Percentiles rank a stretch among this genome's conserved stretches.
Conservation (phyloP, 108 stramenopile genomes). For the Pseudonitzschia delicatissima region DNA sequence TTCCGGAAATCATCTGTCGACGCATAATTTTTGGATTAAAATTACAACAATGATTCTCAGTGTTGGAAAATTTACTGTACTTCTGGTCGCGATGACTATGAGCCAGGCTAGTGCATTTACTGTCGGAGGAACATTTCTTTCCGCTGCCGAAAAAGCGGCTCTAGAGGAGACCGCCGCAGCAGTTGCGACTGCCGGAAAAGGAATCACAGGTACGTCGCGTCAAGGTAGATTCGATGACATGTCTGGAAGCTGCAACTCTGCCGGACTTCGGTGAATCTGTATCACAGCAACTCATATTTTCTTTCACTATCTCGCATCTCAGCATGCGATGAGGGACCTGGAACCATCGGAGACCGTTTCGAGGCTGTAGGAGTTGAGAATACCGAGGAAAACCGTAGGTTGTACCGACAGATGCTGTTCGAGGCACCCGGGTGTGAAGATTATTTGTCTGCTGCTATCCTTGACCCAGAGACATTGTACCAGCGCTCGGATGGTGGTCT, state of each 20-base stretch:
- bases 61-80: neutral
- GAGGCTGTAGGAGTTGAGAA: constrained; percentile 75
- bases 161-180: constrained; percentile 39
- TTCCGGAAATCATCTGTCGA: neutral
- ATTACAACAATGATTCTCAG: neutral
- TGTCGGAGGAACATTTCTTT: constrained; percentile 40
- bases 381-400: constrained; percentile 79
- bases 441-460: constrained; percentile 85
- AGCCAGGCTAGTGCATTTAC: constrained; percentile 25
- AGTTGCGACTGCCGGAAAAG: constrained; percentile 46
- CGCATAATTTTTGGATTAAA: neutral
- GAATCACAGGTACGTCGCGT: constrained; percentile 32
- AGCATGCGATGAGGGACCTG: constrained; percentile 85
- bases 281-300: neutral
- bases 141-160: constrained; percentile 39
- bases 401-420: constrained; percentile 86
- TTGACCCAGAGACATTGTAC: constrained; percentile 90
- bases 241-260: neutral
- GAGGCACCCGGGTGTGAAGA: constrained; percentile 62
- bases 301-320: too few relatives aligned
- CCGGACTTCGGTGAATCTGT: neutral
- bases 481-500: constrained; percentile 59
- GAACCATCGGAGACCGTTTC: constrained; percentile 81
- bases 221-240: neutral
- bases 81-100: constrained; percentile 1